Conservation (phyloP, 805 yeast genomes). For the Wickerhamomyces sydowiorum region DNA sequence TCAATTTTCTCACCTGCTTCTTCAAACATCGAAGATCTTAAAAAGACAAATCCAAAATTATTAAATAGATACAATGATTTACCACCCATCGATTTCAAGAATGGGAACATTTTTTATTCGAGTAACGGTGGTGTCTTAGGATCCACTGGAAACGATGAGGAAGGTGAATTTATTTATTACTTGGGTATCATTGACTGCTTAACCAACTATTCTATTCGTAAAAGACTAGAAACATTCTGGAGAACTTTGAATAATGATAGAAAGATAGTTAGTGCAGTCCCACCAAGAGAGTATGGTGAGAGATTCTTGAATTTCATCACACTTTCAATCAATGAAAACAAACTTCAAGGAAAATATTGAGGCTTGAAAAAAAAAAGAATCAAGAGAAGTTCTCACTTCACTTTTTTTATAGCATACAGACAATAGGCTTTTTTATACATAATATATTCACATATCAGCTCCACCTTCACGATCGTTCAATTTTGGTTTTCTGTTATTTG, state of each 20-base stretch:
- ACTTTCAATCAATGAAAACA: conserved; percentile 27
- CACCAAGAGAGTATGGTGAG: conserved; percentile 86
- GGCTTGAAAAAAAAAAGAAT: neutral
- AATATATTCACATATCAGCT: too few species aligned
- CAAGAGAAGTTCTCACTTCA: neutral
- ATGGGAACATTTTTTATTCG: conserved; percentile 57
- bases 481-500: too few species aligned
- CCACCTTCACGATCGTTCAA: too few species aligned
- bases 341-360: too few species aligned
- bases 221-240: conserved; percentile 81
- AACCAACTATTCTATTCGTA: conserved; percentile 70
- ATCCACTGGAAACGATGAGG: conserved; percentile 51
- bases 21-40: conserved; percentile 24
- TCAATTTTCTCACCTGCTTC: conserved; percentile 26
- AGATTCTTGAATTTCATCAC: conserved; percentile 74
- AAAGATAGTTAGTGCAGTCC: conserved; percentile 77
- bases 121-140: conserved; percentile 84
- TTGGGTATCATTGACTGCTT: conserved; percentile 92
- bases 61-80: conserved; percentile 36
- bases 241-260: conserved; percentile 67
- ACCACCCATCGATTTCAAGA: conserved; percentile 38
- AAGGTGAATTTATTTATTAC: conserved; percentile 69
- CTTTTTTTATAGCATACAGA: too few species aligned
- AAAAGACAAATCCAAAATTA: conserved; percentile 40
- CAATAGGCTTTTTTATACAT: neutral